These are phyloP conservation scores for Nemania sp. DNA, from an alignment of 2,329 filamentous ascomycete species.

Conservation along the genomic window DNA sequence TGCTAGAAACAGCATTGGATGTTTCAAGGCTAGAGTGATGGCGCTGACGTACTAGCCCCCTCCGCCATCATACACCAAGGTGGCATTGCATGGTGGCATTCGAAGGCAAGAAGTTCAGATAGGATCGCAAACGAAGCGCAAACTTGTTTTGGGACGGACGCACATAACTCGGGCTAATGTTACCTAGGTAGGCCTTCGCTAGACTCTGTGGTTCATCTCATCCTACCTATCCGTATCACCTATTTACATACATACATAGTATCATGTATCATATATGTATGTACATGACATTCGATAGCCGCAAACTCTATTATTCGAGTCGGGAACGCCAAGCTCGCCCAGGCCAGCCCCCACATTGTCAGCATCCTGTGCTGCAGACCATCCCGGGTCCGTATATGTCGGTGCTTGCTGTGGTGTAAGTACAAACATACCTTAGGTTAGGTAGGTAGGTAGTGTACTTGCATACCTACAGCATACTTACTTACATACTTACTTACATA, in stretches of 20 bases:
- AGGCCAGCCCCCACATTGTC: slow-evolving; percentile 11
- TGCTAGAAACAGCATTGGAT: not conserved
- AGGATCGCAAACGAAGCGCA: slow-evolving; percentile 14
- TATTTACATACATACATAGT: not conserved
- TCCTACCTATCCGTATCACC: not conserved
- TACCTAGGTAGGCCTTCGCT: not conserved
- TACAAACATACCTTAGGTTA: too few species aligned
- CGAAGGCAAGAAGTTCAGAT: slow-evolving; percentile 3
- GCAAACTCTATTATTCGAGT: not conserved
- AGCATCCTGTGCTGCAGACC: slow-evolving; percentile 14
- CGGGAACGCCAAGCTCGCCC: slow-evolving; percentile 8
- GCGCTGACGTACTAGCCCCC: slow-evolving; percentile 15
- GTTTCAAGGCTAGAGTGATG: slow-evolving; percentile 12
- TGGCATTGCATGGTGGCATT: slow-evolving; percentile 29
- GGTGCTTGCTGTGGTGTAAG: too few species aligned
- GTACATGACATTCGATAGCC: not conserved
- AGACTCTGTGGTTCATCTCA: slow-evolving; percentile 4
- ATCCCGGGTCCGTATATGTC: not conserved
- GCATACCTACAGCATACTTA: too few species aligned
- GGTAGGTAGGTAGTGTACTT: too few species aligned
- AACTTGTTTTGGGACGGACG: slow-evolving; percentile 23
- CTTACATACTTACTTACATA: too few species aligned
- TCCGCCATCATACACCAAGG: slow-evolving; percentile 9
- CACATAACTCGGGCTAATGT: not conserved
- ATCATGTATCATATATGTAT: too few species aligned